These are phyloP conservation scores for Diaporthe sp. DNA, from an alignment of 2,329 filamentous ascomycete species.

Conservation along the genomic window DNA sequence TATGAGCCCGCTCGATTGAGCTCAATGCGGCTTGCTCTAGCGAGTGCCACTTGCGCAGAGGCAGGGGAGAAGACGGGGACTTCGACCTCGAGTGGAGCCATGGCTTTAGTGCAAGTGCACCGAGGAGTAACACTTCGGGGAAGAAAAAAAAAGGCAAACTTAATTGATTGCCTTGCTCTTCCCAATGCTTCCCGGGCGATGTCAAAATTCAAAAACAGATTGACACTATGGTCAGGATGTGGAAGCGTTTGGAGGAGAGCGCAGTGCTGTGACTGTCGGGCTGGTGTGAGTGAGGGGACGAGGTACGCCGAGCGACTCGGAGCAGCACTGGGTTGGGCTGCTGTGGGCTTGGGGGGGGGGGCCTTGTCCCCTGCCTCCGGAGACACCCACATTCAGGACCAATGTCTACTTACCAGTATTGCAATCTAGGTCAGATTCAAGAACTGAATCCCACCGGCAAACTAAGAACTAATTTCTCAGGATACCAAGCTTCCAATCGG, in stretches of 20 bases:
- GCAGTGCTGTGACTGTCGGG: not conserved
- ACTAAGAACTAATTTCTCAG: not conserved
- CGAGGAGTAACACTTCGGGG: no score
- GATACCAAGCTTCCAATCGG: not conserved
- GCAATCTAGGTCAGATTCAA: not conserved
- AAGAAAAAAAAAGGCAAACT: no score
- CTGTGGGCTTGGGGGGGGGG: not conserved
- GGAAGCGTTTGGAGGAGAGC: not conserved
- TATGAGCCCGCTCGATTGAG: constrained; percentile 68
- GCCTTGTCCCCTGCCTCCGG: not conserved
- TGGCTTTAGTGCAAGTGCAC: not conserved
- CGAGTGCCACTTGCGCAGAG: constrained; percentile 56
- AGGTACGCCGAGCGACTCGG: not conserved
- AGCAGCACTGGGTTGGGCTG: no score
- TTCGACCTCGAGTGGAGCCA: constrained; percentile 64
- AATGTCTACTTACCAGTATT: not conserved
- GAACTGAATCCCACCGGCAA: not conserved
- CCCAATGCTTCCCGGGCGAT: no score
- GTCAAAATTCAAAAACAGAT: not conserved
- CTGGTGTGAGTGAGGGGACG: not conserved
- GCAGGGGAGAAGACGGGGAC: constrained; percentile 66
- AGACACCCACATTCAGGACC: not conserved
- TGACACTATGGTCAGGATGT: not conserved
- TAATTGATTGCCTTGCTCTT: not conserved
- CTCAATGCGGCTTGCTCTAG: constrained; percentile 64